Percentiles rank a stretch among this genome's conserved stretches.
Conservation (phyloP, 2,329 filamentous ascomycete genomes). For the Cladophialophora psammophila region DNA sequence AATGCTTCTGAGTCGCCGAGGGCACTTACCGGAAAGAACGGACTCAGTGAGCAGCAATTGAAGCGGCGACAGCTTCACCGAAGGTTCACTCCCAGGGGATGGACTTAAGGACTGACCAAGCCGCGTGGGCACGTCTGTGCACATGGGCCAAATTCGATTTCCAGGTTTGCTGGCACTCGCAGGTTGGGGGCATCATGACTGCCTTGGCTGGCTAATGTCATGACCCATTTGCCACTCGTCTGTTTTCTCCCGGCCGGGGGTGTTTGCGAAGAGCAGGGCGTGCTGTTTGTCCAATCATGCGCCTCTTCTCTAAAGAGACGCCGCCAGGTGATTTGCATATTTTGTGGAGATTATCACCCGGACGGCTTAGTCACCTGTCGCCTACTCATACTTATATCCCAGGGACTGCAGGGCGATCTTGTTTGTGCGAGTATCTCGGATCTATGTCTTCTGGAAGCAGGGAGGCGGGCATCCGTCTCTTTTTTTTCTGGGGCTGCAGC, state of each 20-base stretch:
- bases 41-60: background rate
- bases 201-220: background rate
- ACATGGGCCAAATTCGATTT: background rate
- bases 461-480: background rate
- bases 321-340: background rate
- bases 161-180: background rate
- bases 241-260: background rate
- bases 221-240: background rate
- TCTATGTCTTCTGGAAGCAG: background rate
- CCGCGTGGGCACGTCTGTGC: background rate
- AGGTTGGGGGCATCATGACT: background rate
- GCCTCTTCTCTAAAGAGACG: background rate
- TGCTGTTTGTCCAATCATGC: background rate
- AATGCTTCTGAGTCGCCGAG: background rate
- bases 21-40: background rate
- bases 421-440: background rate
- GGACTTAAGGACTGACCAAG: background rate
- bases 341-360: background rate
- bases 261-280: background rate
- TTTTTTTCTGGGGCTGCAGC: no score
- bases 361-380: slow-evolving; percentile 14
- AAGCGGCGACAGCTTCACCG: slow-evolving; percentile 7
- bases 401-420: background rate
- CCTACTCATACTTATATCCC: background rate
- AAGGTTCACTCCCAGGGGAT: background rate